These are phyloP conservation scores for Gracilaria gracilis DNA, from an alignment of 23 red algal species.

Conservation along the genomic window DNA sequence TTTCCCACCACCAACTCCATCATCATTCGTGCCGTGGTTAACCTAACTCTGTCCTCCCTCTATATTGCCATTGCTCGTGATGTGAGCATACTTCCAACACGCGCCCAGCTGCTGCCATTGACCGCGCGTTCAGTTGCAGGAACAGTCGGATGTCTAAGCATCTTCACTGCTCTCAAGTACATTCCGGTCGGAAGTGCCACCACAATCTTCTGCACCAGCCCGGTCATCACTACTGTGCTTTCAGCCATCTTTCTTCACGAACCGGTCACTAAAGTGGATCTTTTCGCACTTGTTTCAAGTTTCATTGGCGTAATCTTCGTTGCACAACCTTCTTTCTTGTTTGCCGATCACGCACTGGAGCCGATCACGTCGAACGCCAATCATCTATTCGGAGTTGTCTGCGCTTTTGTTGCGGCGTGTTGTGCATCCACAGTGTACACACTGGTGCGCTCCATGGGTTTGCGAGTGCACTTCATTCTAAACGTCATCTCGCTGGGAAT, in stretches of 20 bases:
- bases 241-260: conserved; percentile 23
- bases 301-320: conserved; percentile 39
- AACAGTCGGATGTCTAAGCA: background rate
- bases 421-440: background rate
- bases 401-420: conserved; percentile 8
- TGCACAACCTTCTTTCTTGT: background rate
- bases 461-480: conserved; percentile 42
- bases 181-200: conserved; percentile 26
- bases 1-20: background rate
- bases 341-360: background rate
- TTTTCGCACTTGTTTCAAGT: conserved; percentile 16
- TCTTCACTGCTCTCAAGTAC: background rate
- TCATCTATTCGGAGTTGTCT: background rate
- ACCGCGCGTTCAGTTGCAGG: background rate
- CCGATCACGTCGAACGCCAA: no score
- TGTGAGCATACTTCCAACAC: background rate
- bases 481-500: background rate
- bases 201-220: conserved; percentile 43
- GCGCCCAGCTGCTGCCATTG: background rate
- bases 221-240: conserved; percentile 39
- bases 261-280: background rate
- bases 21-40: background rate
- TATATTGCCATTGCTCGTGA: background rate
- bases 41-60: background rate
- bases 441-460: conserved; percentile 16